Evolutionary conservation across 257 asterid species (phyloP).

Genomic region (Ophiorrhiza pumila): DNA sequence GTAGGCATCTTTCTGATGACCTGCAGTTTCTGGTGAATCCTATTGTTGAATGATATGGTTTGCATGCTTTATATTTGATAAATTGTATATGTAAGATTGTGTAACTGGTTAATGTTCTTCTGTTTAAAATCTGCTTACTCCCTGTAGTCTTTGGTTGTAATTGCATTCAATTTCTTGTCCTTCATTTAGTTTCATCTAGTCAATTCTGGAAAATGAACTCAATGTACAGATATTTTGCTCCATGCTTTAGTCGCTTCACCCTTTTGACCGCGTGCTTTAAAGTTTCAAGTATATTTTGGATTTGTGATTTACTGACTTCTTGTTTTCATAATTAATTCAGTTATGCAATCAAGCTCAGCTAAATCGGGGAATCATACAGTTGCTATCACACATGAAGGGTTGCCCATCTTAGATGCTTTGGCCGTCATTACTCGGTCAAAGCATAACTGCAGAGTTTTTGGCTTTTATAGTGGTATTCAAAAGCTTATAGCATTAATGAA

Average conservation of each 20-base stretch:
- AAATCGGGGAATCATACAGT: conserved; percentile 46
- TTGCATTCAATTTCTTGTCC: neutral
- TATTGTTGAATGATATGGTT: neutral
- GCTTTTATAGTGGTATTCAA: conserved; percentile 78
- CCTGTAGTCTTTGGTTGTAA: neutral
- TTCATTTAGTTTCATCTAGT: conserved; percentile 2
- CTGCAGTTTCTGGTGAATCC: neutral
- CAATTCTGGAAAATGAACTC: neutral
- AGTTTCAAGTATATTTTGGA: neutral
- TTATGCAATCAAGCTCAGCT: conserved; percentile 37
- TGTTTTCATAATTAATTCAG: conserved; percentile 8
- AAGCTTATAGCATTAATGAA: conserved; percentile 92
- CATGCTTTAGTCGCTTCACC: neutral
- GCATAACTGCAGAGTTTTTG: conserved; percentile 89
- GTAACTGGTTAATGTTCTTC: neutral
- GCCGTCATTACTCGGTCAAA: conserved; percentile 65
- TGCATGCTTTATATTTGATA: neutral
- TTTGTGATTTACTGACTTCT: neutral
- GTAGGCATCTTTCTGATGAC: neutral
- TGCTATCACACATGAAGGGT: conserved; percentile 55
- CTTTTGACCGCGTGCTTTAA: neutral
- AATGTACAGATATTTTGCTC: conserved; percentile 1
- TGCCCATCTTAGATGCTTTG: conserved; percentile 80
- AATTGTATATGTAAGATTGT: neutral
- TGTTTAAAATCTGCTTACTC: neutral